Percentiles rank a stretch among this genome's conserved stretches.
These are phyloP conservation scores for Juglanconis juglandina DNA, from an alignment of 2,329 filamentous ascomycete species.

Conservation along the genomic window DNA sequence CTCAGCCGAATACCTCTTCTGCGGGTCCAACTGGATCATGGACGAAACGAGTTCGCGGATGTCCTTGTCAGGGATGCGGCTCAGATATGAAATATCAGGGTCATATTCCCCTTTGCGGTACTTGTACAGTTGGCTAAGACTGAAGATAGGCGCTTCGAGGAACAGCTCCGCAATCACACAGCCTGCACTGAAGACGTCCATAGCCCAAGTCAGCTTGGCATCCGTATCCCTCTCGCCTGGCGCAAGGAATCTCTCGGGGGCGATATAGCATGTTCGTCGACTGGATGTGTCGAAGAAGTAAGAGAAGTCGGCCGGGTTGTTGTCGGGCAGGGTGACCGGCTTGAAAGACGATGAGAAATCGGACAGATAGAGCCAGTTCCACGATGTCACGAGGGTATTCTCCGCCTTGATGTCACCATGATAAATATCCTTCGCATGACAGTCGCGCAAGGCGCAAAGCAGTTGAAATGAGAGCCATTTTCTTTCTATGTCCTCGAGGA, in stretches of 20 bases:
- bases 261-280: slow-evolving; percentile 87
- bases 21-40: slow-evolving; percentile 94
- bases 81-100: slow-evolving; percentile 74
- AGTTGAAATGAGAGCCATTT: slow-evolving; percentile 98
- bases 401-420: slow-evolving; percentile 99
- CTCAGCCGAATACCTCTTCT: slow-evolving; percentile 87
- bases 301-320: slow-evolving; percentile 95
- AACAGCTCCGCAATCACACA: slow-evolving; percentile 97
- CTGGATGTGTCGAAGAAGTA: slow-evolving; percentile 97
- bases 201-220: slow-evolving; percentile 75
- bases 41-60: slow-evolving; percentile 85
- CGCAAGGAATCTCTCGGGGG: slow-evolving; percentile 84
- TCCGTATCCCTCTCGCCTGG: slow-evolving; percentile 62
- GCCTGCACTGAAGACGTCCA: slow-evolving; percentile 97
- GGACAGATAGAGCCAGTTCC: slow-evolving; percentile 98
- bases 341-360: slow-evolving; percentile 97
- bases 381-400: slow-evolving; percentile 93
- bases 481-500: slow-evolving; percentile 96
- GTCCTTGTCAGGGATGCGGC: slow-evolving; percentile 82
- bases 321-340: slow-evolving; percentile 86
- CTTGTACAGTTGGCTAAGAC: slow-evolving; percentile 90
- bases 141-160: slow-evolving; percentile 93
- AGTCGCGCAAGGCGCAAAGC: slow-evolving; percentile 86
- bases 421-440: slow-evolving; percentile 82
- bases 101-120: slow-evolving; percentile 93